Evolutionary conservation across 2,329 filamentous ascomycete genomes (phyloP).

Genomic region (Fusarium sp.): DNA sequence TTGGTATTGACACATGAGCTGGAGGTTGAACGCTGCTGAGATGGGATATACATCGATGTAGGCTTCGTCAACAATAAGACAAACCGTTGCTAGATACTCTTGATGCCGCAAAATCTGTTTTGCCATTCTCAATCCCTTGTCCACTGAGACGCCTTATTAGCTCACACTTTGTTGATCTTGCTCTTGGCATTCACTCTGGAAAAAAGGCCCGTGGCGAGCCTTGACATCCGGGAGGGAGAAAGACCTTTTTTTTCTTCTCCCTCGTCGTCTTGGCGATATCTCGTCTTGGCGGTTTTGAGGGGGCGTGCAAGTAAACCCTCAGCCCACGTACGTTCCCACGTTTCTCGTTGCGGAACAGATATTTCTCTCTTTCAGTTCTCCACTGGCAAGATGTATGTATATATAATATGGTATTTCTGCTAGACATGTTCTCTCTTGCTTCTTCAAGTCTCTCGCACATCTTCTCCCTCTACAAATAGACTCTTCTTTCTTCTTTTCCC

Average conservation of each 20-base stretch:
- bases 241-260: conserved; percentile 12
- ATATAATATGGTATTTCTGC: conserved; percentile 26
- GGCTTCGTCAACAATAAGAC: background rate
- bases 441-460: conserved; percentile 26
- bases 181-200: conserved; percentile 33
- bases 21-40: background rate
- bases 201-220: conserved; percentile 25
- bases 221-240: conserved; percentile 4
- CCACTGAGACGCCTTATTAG: background rate
- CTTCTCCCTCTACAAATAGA: background rate
- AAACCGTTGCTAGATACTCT: background rate
- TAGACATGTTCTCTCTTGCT: background rate
- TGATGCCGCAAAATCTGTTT: background rate
- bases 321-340: background rate
- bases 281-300: conserved; percentile 12
- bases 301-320: conserved; percentile 24
- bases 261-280: conserved; percentile 29
- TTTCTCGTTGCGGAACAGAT: background rate
- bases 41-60: background rate
- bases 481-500: background rate
- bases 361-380: conserved; percentile 10
- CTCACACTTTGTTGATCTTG: conserved; percentile 30
- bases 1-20: background rate
- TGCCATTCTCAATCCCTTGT: background rate
- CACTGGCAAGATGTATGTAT: conserved; percentile 7